Evolutionary conservation across 2,329 filamentous ascomycete species (phyloP).

Genomic region (Fusarium circinatum): DNA sequence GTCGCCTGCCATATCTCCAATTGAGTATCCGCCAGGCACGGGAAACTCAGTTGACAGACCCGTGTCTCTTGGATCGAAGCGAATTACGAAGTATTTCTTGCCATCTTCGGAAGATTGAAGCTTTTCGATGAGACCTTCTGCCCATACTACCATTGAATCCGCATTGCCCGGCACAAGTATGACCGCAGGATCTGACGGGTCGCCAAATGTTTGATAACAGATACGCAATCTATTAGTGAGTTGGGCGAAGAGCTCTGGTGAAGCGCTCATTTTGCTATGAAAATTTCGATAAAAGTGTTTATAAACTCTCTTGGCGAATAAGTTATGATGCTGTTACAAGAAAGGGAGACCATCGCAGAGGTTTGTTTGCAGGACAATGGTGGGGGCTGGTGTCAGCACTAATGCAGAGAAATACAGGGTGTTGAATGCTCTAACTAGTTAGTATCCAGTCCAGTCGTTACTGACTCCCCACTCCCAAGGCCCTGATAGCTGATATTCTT

Average conservation of each 20-base stretch:
- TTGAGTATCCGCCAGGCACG: conserved; percentile 37
- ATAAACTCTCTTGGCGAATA: neutral
- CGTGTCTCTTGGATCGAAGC: conserved; percentile 41
- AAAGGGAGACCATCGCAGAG: neutral
- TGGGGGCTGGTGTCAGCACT: conserved; percentile 6
- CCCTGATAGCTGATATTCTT: neutral
- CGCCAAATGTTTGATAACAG: conserved; percentile 46
- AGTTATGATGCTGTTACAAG: neutral
- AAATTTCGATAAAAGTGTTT: no score
- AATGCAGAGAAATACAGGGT: neutral
- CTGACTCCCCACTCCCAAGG: neutral
- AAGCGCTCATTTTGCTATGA: conserved; percentile 14
- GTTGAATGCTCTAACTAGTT: neutral
- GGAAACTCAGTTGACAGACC: conserved; percentile 42
- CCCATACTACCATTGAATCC: conserved; percentile 42
- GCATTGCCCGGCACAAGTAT: conserved; percentile 38
- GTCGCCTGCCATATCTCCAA: conserved; percentile 43
- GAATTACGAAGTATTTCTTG: conserved; percentile 31
- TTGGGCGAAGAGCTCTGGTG: conserved; percentile 40
- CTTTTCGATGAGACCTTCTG: conserved; percentile 30
- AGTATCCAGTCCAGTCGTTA: no score
- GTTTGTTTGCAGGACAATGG: neutral
- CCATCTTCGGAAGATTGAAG: conserved; percentile 26
- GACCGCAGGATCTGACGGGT: conserved; percentile 39
- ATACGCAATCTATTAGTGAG: conserved; percentile 43